Evolutionary conservation across 805 yeast genomes (phyloP).

Genomic region (Wickerhamomyces strasburgensis): DNA sequence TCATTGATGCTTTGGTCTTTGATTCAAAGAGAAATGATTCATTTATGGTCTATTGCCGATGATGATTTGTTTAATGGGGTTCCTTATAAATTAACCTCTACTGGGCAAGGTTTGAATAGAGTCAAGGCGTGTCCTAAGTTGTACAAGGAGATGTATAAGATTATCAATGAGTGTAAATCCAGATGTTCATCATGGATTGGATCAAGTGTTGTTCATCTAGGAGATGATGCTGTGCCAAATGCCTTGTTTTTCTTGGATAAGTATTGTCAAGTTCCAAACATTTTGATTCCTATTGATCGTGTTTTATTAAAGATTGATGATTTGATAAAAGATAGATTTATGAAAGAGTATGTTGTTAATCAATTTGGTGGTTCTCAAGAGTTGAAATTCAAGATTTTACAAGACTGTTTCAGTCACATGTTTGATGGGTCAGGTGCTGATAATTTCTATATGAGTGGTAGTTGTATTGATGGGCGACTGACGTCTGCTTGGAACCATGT

Average conservation of each 20-base stretch:
- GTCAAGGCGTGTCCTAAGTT: constrained; percentile 69
- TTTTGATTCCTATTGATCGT: constrained; percentile 65
- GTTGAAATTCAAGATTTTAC: constrained; percentile 41
- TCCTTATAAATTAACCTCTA: constrained; percentile 55
- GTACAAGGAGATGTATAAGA: constrained; percentile 64
- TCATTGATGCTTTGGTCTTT: constrained; percentile 72
- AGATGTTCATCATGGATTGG: constrained; percentile 72
- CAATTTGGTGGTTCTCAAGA: constrained; percentile 55
- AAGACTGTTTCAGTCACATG: constrained; percentile 40
- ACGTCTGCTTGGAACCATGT: constrained; percentile 85
- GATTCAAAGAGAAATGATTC: constrained; percentile 73
- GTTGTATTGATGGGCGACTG: constrained; percentile 77
- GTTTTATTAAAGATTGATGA: constrained; percentile 51
- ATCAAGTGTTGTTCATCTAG: constrained; percentile 72
- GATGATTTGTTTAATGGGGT: constrained; percentile 56
- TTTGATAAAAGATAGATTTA: constrained; percentile 43
- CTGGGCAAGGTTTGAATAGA: constrained; percentile 80
- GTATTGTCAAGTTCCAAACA: constrained; percentile 74
- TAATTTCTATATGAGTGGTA: constrained; percentile 78
- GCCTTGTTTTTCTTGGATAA: constrained; percentile 76
- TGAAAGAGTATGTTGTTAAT: constrained; percentile 45
- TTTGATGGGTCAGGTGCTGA: constrained; percentile 82
- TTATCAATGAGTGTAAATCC: constrained; percentile 59
- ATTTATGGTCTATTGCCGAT: constrained; percentile 74
- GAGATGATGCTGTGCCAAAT: constrained; percentile 82